Conservation (phyloP, 352 stramenopile species). For the Phytophthora sojae region DNA sequence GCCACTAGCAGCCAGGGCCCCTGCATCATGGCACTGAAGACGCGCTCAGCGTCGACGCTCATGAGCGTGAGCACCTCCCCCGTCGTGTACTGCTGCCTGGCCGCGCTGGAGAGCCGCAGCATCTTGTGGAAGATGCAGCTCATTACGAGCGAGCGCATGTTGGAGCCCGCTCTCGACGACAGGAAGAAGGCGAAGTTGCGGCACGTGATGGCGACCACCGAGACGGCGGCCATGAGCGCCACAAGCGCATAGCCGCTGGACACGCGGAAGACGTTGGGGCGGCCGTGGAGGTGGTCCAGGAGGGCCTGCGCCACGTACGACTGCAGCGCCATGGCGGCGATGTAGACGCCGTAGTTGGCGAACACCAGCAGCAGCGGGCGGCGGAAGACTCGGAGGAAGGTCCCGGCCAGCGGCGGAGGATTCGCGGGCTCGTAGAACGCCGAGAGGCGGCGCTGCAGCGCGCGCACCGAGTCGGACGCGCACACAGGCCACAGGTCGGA, state of each 20-base stretch:
- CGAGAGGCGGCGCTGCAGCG: slow-evolving; percentile 16
- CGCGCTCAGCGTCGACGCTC: no score
- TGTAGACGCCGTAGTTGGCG: slow-evolving; percentile 34
- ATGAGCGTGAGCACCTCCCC: no score
- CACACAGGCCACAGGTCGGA: slow-evolving; percentile 42
- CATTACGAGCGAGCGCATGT: no score
- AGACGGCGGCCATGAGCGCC: no score
- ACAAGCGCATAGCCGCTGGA: slow-evolving; percentile 21
- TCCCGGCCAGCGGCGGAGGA: slow-evolving; percentile 15
- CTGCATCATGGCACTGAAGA: no score
- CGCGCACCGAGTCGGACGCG: slow-evolving; percentile 21
- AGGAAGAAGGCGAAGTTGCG: no score
- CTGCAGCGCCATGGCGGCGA: slow-evolving; percentile 36
- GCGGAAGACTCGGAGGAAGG: slow-evolving; percentile 32
- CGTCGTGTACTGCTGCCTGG: no score
- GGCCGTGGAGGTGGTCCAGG: slow-evolving; percentile 29
- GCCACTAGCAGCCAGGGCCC: no score
- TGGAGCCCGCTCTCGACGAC: no score
- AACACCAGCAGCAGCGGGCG: slow-evolving; percentile 20
- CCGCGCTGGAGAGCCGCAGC: no score
- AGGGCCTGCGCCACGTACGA: slow-evolving; percentile 31
- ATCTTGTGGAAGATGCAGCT: no score
- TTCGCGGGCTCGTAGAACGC: neutral
- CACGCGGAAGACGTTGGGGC: slow-evolving; percentile 29
- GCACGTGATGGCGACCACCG: no score